Evolutionary conservation across 2,329 filamentous ascomycete genomes (phyloP).

Genomic region (Sordariomycetes sp.): DNA sequence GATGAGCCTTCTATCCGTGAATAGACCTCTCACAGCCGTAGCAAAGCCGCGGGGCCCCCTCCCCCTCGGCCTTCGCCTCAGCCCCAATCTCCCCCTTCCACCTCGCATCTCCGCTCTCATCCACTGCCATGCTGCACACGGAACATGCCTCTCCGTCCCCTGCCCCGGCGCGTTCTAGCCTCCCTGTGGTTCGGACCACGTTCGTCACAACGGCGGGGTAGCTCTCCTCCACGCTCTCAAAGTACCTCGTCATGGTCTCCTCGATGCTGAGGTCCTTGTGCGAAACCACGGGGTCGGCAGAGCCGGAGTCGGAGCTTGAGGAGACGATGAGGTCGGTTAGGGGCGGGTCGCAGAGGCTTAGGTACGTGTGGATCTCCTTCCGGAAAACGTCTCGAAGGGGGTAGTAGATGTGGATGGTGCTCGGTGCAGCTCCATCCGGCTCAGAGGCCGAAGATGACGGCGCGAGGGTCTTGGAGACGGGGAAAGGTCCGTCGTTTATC

Average conservation of each 20-base stretch:
- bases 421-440: slow-evolving; percentile 8
- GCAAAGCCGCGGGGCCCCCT: slow-evolving; percentile 38
- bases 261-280: slow-evolving; percentile 81
- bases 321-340: slow-evolving; percentile 33
- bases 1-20: slow-evolving; percentile 28
- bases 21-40: slow-evolving; percentile 65
- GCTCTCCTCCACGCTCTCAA: slow-evolving; percentile 61
- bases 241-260: slow-evolving; percentile 81
- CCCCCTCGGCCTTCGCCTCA: slow-evolving; percentile 20
- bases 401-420: slow-evolving; percentile 46
- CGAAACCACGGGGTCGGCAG: slow-evolving; percentile 33
- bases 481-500: slow-evolving; percentile 59
- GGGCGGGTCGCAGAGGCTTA: slow-evolving; percentile 38
- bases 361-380: slow-evolving; percentile 65
- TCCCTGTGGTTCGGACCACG: slow-evolving; percentile 84
- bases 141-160: slow-evolving; percentile 34
- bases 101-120: slow-evolving; percentile 50
- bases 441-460: not conserved
- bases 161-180: slow-evolving; percentile 45
- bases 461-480: slow-evolving; percentile 6
- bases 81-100: slow-evolving; percentile 52
- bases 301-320: slow-evolving; percentile 14
- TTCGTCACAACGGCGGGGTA: slow-evolving; percentile 92
- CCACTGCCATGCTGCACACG: slow-evolving; percentile 59
- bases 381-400: slow-evolving; percentile 78